Evolutionary conservation across 805 yeast genomes (phyloP).

Genomic region (Myxozyma neotropica): DNA sequence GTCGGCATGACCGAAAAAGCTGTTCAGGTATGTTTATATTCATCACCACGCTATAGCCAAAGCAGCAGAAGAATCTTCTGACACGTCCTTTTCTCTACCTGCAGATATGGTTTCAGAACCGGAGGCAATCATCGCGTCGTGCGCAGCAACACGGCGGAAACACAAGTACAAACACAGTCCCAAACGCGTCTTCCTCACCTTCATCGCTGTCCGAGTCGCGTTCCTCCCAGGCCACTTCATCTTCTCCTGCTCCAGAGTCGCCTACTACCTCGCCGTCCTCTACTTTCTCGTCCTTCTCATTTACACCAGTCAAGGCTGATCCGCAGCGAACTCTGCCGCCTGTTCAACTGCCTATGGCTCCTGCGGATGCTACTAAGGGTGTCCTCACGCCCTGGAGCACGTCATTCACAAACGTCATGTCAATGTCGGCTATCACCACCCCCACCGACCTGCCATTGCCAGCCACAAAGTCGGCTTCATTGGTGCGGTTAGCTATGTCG

Average conservation of each 20-base stretch:
- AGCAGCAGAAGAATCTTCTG: neutral
- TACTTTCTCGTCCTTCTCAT: neutral
- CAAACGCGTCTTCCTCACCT: conserved; percentile 13
- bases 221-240: neutral
- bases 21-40: conserved; percentile 56
- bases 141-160: conserved; percentile 13
- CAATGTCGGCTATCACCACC: conserved; percentile 11
- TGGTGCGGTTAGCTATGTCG: conserved; percentile 41
- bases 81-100: too few species aligned
- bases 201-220: conserved; percentile 5
- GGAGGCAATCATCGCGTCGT: conserved; percentile 70
- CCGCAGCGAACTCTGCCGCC: neutral
- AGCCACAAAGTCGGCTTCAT: neutral
- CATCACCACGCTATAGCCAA: too few species aligned
- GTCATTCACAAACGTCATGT: conserved; percentile 25
- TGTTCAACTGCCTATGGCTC: neutral
- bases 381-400: conserved; percentile 16
- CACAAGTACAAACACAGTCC: conserved; percentile 2
- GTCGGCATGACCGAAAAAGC: conserved; percentile 97
- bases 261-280: neutral
- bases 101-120: conserved; percentile 92
- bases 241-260: conserved; percentile 16
- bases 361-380: conserved; percentile 1
- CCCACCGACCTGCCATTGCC: neutral
- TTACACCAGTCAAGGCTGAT: neutral